Evolutionary conservation across 1,284 basidiomycete species (phyloP).

Genomic region (Heterobasidion occidentale): DNA sequence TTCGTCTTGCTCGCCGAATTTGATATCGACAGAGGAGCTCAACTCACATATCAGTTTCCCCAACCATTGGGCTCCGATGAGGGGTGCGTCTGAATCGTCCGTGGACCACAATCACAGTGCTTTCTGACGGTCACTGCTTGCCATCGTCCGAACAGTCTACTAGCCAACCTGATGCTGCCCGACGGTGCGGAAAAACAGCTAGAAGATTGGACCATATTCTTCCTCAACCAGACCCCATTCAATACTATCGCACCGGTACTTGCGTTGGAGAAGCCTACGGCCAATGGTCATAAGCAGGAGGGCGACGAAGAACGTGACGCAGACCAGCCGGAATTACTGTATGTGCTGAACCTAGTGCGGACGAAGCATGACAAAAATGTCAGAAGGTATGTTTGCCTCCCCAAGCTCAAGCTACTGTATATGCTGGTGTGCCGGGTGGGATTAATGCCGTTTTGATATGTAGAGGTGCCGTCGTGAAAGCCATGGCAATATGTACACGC

Average conservation of each 20-base stretch:
- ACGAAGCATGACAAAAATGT: conserved; percentile 90
- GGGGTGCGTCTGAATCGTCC: conserved; percentile 75
- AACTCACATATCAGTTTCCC: conserved; percentile 90
- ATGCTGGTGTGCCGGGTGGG: no score
- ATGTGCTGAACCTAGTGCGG: conserved; percentile 92
- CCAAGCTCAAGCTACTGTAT: no score
- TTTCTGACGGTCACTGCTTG: conserved; percentile 7
- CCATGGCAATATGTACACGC: conserved; percentile 91
- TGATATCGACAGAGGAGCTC: conserved; percentile 88
- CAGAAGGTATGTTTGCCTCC: conserved; percentile 52
- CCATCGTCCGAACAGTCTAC: conserved; percentile 44
- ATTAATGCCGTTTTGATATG: neutral
- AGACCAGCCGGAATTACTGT: conserved; percentile 62
- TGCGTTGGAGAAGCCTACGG: conserved; percentile 51
- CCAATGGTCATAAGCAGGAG: conserved; percentile 20
- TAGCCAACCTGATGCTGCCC: conserved; percentile 97
- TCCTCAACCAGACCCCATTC: conserved; percentile 87
- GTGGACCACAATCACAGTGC: neutral
- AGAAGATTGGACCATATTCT: conserved; percentile 99
- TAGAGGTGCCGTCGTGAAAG: conserved; percentile 93
- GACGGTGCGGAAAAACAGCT: conserved; percentile 93
- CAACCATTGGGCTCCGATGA: conserved; percentile 88
- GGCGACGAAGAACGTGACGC: conserved; percentile 23
- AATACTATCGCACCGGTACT: conserved; percentile 82
- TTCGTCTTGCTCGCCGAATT: conserved; percentile 94